Evolutionary conservation across 2,329 filamentous ascomycete species (phyloP).

Genomic region (Penicillium sp.): DNA sequence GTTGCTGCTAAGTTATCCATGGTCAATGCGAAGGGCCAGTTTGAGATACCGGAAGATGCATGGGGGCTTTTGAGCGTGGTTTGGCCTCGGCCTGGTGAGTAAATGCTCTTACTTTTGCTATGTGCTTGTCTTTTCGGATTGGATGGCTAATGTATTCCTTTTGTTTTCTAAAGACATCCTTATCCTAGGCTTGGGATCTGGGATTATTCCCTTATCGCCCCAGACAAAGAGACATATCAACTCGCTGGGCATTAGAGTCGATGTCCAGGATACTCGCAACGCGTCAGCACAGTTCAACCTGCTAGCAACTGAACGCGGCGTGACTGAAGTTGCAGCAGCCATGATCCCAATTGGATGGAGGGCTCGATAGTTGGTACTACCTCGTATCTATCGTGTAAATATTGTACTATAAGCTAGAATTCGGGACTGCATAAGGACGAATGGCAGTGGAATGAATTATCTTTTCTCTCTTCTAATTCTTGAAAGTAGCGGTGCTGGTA

Average conservation of each 20-base stretch:
- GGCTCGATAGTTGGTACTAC: conserved; percentile 27
- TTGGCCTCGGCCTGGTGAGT: conserved; percentile 83
- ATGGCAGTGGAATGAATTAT: neutral
- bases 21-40: conserved; percentile 74
- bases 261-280: conserved; percentile 88
- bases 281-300: conserved; percentile 93
- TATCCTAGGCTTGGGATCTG: conserved; percentile 78
- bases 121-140: conserved; percentile 13
- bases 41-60: conserved; percentile 65
- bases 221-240: conserved; percentile 69
- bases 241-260: conserved; percentile 75
- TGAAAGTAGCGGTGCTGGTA: too few relatives aligned
- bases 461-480: neutral
- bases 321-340: conserved; percentile 79
- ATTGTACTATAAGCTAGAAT: neutral
- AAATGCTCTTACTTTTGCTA: neutral
- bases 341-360: conserved; percentile 82
- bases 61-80: conserved; percentile 74
- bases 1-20: conserved; percentile 42
- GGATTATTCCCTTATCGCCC: conserved; percentile 71
- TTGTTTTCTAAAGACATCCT: conserved; percentile 62
- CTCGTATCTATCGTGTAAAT: neutral
- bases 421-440: neutral
- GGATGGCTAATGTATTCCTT: neutral
- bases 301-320: conserved; percentile 86